These are phyloP conservation scores for Nephelium lappaceum DNA, from an alignment of 345 rosid genomes.

Conservation along the genomic window DNA sequence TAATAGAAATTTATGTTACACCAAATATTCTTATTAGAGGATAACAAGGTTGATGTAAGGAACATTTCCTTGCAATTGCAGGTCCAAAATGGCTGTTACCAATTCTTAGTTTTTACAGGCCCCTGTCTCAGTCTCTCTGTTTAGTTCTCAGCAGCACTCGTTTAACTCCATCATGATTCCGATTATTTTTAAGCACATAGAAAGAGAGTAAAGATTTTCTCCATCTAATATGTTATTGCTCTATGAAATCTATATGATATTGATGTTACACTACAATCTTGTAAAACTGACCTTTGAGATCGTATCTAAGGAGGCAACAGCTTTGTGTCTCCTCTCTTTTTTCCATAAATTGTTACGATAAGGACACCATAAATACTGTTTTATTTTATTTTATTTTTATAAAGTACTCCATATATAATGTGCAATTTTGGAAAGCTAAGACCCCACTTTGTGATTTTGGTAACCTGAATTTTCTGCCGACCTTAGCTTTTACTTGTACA, in stretches of 20 bases:
- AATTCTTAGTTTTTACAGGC: neutral
- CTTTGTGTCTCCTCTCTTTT: neutral
- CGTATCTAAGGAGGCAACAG: neutral
- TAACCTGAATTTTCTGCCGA: too few relatives aligned
- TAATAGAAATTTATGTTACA: too few relatives aligned
- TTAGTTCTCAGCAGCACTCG: too few relatives aligned
- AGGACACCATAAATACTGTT: too few relatives aligned
- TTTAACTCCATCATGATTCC: neutral
- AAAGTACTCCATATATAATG: too few relatives aligned
- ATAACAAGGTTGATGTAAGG: neutral
- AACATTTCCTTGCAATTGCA: neutral
- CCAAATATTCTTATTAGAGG: too few relatives aligned
- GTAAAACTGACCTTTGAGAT: neutral
- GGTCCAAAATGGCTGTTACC: neutral
- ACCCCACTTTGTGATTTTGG: too few relatives aligned
- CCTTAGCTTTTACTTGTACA: too few relatives aligned
- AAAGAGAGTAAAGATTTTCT: neutral
- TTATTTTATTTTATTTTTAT: too few relatives aligned
- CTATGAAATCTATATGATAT: neutral
- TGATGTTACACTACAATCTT: neutral
- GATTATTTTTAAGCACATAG: neutral
- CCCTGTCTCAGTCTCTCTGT: neutral
- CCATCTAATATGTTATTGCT: neutral
- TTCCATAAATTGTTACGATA: too few relatives aligned
- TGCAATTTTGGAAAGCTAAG: too few relatives aligned